phyloP scores from a whole-genome alignment of 139 green algal genomes.

The Spirogloea muscicola region DNA sequence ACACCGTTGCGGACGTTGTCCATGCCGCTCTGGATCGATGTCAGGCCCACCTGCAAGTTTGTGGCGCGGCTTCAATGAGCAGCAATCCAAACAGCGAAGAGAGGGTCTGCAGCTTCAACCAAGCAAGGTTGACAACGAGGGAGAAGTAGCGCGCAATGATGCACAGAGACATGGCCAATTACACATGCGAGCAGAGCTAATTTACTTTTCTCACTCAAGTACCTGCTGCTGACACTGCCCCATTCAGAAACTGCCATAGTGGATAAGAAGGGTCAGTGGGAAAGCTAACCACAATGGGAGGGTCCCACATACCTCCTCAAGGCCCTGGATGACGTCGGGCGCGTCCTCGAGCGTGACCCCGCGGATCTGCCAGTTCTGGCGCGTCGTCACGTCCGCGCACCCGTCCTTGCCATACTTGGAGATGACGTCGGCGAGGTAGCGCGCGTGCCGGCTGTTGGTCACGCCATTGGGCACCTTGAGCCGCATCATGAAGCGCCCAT shows the following conservation, averaged over 20 bases:
- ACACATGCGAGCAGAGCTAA: no score
- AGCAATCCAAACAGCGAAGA: no score
- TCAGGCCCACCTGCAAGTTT: slow-evolving; percentile 70
- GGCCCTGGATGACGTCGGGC: slow-evolving; percentile 58
- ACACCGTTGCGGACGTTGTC: slow-evolving; percentile 98
- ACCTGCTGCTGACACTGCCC: no score
- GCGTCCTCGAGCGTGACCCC: slow-evolving; percentile 67
- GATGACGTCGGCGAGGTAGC: slow-evolving; percentile 57
- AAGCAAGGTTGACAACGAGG: no score
- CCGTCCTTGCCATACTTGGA: slow-evolving; percentile 76
- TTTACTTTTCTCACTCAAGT: no score
- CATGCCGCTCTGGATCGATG: slow-evolving; percentile 84
- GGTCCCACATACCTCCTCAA: slow-evolving; percentile 48
- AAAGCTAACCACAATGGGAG: no score
- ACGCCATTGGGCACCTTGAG: slow-evolving; percentile 91
- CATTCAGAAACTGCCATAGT: no score
- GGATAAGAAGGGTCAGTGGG: no score
- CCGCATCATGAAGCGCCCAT: slow-evolving; percentile 96
- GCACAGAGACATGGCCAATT: no score
- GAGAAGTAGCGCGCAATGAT: no score
- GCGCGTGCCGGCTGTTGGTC: slow-evolving; percentile 65
- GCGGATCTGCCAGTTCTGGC: slow-evolving; percentile 92
- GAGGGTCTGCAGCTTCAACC: no score
- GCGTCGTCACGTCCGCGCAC: slow-evolving; percentile 94
- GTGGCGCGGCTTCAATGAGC: no score